Base-by-base conservation (phyloP, 2,329 filamentous ascomycete species). In the Paraphaeosphaeria sporulosa region DNA sequence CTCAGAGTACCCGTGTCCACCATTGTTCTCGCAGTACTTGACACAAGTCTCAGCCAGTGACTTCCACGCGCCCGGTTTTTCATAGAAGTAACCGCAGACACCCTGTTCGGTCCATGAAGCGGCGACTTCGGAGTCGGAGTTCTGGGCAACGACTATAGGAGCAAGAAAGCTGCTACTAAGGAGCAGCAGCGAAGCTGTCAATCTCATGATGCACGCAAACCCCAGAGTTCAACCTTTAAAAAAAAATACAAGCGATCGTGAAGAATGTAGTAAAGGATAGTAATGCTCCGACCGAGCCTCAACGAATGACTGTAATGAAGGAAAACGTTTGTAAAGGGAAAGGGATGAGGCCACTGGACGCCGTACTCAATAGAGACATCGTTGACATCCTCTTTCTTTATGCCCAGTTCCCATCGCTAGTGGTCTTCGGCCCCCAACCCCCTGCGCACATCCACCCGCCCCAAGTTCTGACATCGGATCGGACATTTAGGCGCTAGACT, bases 1-100 rank as follows among this genome's bases (percentile, higher is more conserved):
- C 34, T 59, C 57, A 6, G 57, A 59, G 34, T 55, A 59, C 5
- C 57, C 57, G 19, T 59, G 57, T 17, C 57, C 57, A 19, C 43
- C 50, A 15, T 59, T 48, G 34, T 42, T 59, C 19, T 49, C 57
- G 50, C 57, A 59, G 43, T 59, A 59, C n/a, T 59, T 59, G n/a
- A 59, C 46, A 21, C 57, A 59, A 13, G 57, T 59, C 9, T 59
- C 7, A 6, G 43, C 30, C 6, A 59, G 51, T 23, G 51, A 32
- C 23, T 32, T 44, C 30, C 44, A 46, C 9, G 42, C 52, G 19
- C 42, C 57, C 2, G 42, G 50, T n/a, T 59, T 59, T 19, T 59
- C 25, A 17, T 34, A 55, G n/a, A 55, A 59, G 25, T 49, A 59
- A 15, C 50, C 57, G 34, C 57, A 59, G 15, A 32, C 36, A 27